A percentile compares a stretch with the other conserved stretches of the same genome.
Evolutionary conservation across 495 filamentous ascomycete genomes (phyloP).

Genomic region (Jackrogersella multiformis): DNA sequence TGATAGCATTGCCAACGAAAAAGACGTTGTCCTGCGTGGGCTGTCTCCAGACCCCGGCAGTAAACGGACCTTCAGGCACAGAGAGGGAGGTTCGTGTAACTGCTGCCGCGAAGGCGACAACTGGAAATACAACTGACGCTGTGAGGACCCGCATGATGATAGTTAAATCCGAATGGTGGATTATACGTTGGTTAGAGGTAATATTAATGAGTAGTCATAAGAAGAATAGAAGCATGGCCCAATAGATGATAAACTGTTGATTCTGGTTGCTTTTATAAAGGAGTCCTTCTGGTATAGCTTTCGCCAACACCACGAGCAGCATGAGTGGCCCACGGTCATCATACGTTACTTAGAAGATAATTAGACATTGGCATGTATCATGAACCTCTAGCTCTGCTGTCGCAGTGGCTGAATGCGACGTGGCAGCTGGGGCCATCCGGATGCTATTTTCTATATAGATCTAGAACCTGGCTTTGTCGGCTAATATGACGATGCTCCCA

Average conservation of each 20-base stretch:
- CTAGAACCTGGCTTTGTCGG: conserved; percentile 13
- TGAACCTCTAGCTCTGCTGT: background rate
- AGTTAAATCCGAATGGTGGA: background rate
- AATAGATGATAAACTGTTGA: background rate
- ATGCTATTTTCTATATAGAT: background rate
- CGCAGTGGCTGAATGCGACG: conserved; percentile 20
- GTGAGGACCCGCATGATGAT: conserved; percentile 26
- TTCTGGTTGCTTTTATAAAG: background rate
- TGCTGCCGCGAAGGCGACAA: conserved; percentile 18
- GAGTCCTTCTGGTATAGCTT: background rate
- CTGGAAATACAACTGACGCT: conserved; percentile 11
- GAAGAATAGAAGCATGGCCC: background rate
- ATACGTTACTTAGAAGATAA: conserved; percentile 25
- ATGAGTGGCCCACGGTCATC: background rate
- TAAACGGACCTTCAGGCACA: conserved; percentile 25
- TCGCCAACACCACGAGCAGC: background rate
- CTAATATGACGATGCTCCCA: conserved; percentile 24
- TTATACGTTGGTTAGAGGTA: background rate
- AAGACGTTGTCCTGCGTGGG: conserved; percentile 4
- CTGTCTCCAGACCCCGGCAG: conserved; percentile 37
- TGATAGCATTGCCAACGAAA: conserved; percentile 32
- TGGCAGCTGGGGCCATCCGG: background rate
- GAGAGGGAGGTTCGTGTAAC: conserved; percentile 7
- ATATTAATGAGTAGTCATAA: background rate
- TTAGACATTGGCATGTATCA: background rate